Evolutionary conservation across 257 asterid species (phyloP).

Genomic region (Solanum neorickii): DNA sequence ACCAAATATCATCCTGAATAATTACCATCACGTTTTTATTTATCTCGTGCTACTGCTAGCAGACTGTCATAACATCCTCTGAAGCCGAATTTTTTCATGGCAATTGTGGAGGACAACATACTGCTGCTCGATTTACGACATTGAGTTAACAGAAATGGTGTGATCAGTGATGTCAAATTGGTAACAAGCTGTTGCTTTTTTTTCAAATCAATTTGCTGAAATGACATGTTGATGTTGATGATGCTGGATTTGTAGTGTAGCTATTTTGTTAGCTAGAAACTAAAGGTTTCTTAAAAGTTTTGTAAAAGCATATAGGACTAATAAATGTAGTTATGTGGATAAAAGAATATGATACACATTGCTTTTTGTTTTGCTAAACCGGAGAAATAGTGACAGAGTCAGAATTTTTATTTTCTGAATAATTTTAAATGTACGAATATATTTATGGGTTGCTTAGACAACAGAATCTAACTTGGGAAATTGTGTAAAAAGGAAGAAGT

Average conservation of each 20-base stretch:
- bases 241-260: background rate
- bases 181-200: slow-evolving; percentile 1
- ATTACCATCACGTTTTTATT: slow-evolving; percentile 4
- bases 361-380: background rate
- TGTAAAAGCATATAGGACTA: background rate
- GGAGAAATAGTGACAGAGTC: fast-evolving
- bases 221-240: slow-evolving; percentile 13
- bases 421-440: background rate
- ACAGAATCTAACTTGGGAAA: slow-evolving; percentile 35
- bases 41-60: slow-evolving; percentile 7
- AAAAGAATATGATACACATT: background rate
- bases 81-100: background rate
- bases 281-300: background rate
- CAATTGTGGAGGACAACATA: background rate
- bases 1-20: background rate
- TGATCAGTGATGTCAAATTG: slow-evolving; percentile 15
- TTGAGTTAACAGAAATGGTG: background rate
- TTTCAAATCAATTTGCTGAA: slow-evolving; percentile 15
- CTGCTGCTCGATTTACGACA: background rate
- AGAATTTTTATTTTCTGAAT: background rate
- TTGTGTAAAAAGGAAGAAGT: slow-evolving; percentile 14
- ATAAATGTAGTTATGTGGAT: background rate
- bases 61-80: background rate
- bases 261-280: background rate
- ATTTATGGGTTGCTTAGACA: background rate